phyloP scores from a whole-genome alignment of 2,329 filamentous ascomycete species.

The Penicillium sp. region DNA sequence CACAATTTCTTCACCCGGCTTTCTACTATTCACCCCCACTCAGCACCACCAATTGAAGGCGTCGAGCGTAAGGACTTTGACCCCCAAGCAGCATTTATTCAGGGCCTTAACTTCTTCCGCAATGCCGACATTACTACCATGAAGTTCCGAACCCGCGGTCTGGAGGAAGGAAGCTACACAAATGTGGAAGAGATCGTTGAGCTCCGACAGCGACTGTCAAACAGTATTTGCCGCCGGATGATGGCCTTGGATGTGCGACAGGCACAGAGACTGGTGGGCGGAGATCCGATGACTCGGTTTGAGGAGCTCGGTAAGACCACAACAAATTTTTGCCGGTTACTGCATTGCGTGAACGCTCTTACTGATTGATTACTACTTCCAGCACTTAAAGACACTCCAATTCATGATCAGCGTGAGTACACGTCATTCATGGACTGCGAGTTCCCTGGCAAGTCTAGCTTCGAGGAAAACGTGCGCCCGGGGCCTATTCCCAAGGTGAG shows the following conservation, averaged over 20 bases:
- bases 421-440: constrained; percentile 45
- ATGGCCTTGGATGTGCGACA: constrained; percentile 45
- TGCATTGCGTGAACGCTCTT: neutral
- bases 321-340: neutral
- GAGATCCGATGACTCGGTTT: constrained; percentile 35
- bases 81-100: constrained; percentile 41
- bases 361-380: constrained; percentile 4
- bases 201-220: constrained; percentile 38
- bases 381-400: constrained; percentile 33
- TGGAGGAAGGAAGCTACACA: constrained; percentile 45
- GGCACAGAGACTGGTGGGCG: constrained; percentile 41
- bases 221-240: constrained; percentile 44
- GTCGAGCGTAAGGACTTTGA: constrained; percentile 44
- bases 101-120: constrained; percentile 44
- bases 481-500: constrained; percentile 42
- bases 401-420: constrained; percentile 39
- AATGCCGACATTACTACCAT: constrained; percentile 39
- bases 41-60: constrained; percentile 40
- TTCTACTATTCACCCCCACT: constrained; percentile 48
- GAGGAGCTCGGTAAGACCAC: constrained; percentile 37
- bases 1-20: constrained; percentile 51
- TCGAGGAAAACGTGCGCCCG: constrained; percentile 40
- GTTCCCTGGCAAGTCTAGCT: constrained; percentile 30
- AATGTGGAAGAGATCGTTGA: constrained; percentile 46
- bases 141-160: constrained; percentile 37